Percentiles rank a stretch among this genome's conserved stretches.
These are phyloP conservation scores for Rhodotorula taiwanensis DNA, from an alignment of 768 basidiomycete species.

Conservation along the genomic window DNA sequence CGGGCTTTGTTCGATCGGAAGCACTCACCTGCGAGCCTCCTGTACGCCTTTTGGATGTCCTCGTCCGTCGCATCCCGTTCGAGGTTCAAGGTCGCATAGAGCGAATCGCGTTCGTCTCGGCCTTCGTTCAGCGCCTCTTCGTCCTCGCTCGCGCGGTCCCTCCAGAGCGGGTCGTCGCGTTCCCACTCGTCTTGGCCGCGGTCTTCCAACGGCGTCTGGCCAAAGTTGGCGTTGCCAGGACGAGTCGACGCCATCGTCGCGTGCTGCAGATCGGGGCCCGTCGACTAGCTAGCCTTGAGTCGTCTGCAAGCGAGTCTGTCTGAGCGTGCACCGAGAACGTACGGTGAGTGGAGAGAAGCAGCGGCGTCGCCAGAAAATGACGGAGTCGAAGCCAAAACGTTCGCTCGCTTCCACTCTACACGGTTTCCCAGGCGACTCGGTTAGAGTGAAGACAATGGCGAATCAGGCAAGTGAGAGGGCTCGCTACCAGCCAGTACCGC, in stretches of 20 bases:
- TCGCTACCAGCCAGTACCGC: no score
- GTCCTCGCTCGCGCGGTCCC: neutral
- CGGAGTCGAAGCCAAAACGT: no score
- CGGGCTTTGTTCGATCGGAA: neutral
- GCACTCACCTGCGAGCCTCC: constrained; percentile 53
- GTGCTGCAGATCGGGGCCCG: no score
- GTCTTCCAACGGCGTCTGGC: neutral
- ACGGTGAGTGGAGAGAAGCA: no score
- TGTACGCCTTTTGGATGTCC: constrained; percentile 70
- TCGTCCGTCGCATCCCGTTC: constrained; percentile 57
- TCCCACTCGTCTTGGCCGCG: constrained; percentile 11
- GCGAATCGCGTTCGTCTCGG: constrained; percentile 1
- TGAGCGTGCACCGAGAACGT: no score
- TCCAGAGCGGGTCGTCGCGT: constrained; percentile 24
- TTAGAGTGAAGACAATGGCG: no score
- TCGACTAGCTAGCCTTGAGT: no score
- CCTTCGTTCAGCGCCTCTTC: neutral
- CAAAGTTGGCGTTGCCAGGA: neutral
- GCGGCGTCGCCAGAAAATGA: no score
- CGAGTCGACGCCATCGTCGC: neutral
- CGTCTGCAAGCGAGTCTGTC: no score
- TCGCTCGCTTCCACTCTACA: no score
- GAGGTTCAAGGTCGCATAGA: constrained; percentile 56
- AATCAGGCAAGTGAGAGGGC: no score
- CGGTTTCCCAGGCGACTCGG: no score